Conservation (phyloP, 768 basidiomycete species). For the Phlebiopsis flavidoalba region DNA sequence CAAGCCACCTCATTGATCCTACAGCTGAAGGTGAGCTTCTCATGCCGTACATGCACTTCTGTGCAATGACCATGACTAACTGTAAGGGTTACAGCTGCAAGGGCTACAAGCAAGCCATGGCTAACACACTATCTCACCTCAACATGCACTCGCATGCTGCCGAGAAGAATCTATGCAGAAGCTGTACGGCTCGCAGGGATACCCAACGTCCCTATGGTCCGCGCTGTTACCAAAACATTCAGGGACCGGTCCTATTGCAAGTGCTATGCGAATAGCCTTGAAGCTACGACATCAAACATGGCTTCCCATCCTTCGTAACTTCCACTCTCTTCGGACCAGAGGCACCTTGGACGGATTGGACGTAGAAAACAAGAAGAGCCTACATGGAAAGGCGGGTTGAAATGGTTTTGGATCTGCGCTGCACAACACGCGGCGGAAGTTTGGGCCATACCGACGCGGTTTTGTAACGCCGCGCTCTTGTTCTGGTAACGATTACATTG, state of each 20-base stretch:
- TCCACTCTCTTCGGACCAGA: constrained; percentile 37
- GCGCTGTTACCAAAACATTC: constrained; percentile 64
- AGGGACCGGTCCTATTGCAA: constrained; percentile 77
- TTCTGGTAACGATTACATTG: constrained; percentile 60
- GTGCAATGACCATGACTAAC: constrained; percentile 2
- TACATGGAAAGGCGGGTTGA: constrained; percentile 67
- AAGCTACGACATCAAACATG: constrained; percentile 61
- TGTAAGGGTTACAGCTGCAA: constrained; percentile 41
- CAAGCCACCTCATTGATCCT: constrained; percentile 14
- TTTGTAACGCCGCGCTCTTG: constrained; percentile 60
- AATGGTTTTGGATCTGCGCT: constrained; percentile 74
- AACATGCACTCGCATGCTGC: constrained; percentile 55
- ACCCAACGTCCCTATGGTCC: constrained; percentile 52
- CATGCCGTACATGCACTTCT: constrained; percentile 1
- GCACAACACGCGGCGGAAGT: constrained; percentile 79
- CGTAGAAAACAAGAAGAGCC: constrained; percentile 62
- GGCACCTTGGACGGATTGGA: constrained; percentile 28
- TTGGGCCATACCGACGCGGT: constrained; percentile 72
- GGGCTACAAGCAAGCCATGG: constrained; percentile 77
- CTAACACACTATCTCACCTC: constrained; percentile 58
- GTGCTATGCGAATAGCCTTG: constrained; percentile 58
- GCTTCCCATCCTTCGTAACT: constrained; percentile 39
- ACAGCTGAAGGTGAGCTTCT: constrained; percentile 17
- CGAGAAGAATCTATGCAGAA: constrained; percentile 44
- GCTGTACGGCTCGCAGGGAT: constrained; percentile 35